Base-by-base conservation (phyloP, 352 stramenopile genomes). In the Peronospora belbahrii region DNA sequence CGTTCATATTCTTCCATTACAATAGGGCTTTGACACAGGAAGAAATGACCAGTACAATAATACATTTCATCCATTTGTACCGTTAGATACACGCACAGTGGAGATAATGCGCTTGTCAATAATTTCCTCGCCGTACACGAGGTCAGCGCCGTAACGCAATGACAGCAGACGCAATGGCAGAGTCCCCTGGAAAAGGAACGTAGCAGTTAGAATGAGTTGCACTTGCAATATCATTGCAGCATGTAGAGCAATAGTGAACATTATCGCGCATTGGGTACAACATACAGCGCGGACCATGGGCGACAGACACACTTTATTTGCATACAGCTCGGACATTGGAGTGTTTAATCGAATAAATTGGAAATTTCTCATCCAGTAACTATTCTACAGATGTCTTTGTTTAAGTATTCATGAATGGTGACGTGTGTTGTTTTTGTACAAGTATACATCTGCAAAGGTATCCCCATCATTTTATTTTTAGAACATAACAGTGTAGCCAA, bases 71-170 rank as follows among this genome's bases (percentile, higher is more conserved):
- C 36, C 8, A 75, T 42, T 35, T 44, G 15, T 50, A 68, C 74
- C 60, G 44, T 97, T 97, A n/a, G 78, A 59, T 0, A 92, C 61
- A 14, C 90, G 82, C 18, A 81, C 83, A 7, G 84, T 85, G 3
- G 76, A 63, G 9, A 85, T 76, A 37, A 98, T 88, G 42, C 85
- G 85, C 58, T 95, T 88, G 74, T 98, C 94, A 43, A 98, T 82
- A 43, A 98, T 87, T 67, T 98, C 94, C 71, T 98, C 94, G 20
- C 83, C 83, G 58, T 97, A 98, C 0, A 96, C 83, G 22, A 97
- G 62, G 35, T 97, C 78, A 6, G 91, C 91, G 34, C 92, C 92
- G 59, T 97, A 96, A 2, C 76, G 68, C 39, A 97, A 62, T 40
- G 91, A 94, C 14, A 97, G 57, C 11, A 90, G 71, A 3, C 94